Base-by-base conservation (phyloP, 768 basidiomycete species). In the Suillus lakei region DNA sequence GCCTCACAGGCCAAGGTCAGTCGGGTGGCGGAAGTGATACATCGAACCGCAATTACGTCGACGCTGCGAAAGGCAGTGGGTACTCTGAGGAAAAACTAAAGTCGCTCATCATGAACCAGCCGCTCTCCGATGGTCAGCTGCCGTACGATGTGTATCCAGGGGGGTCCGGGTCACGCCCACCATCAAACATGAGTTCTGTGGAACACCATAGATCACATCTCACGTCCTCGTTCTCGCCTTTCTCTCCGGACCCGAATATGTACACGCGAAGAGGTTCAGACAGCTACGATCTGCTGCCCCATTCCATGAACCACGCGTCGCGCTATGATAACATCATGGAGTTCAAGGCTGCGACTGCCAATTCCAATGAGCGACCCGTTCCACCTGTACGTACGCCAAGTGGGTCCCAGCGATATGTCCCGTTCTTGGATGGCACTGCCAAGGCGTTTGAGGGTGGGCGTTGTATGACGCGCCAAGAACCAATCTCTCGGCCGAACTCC, bases 161-260 rank as follows among this genome's bases (percentile, higher is more conserved):
- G 59, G 21, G 73, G 32, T 68, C 68, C 34, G 51, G 64, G 44
- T 53, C 66, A 6, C 67, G 69, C 43, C 65, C 71, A 23, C 44
- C 68, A 23, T 62, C 53, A 36, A 68, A 69, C 7, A 30, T 51
- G 46, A 72, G 71, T 38, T 61, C 62, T 15, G 44, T 32, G 18
- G 71, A 71, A 53, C 70, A 68, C 8, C 75, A 66, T 12, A 68
- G 71, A 58, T 65, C 72, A 30, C 72, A 69, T 48, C 61, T 65
- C 32, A 67, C 65, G 32, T 70, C 69, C 9, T 70, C 75, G 64
- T 93, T 93, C 74, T 90, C 91, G 8, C 91, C 91, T 4, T 93
- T 93, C 78, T 93, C 92, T 1, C 91, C 91, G 10, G 91, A 93
- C 69, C 87, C 89, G 10, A 89, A 85, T 68, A 72, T 81, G 26